Base-by-base conservation (phyloP, 2,329 filamentous ascomycete genomes). In the Claviceps quebecensis region DNA sequence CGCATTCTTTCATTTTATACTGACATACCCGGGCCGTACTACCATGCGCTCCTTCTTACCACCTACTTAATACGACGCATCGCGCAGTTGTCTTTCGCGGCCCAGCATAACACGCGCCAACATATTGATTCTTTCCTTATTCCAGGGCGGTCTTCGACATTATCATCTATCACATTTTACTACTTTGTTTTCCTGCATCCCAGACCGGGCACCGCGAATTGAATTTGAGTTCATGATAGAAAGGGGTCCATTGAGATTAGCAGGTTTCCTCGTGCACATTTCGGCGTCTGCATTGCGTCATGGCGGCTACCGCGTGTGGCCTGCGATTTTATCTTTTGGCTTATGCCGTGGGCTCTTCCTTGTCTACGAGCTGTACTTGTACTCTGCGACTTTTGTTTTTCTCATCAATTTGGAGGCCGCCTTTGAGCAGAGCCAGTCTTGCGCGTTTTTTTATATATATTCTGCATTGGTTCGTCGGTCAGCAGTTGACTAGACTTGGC, bases 401-500 rank as follows among this genome's bases (percentile, higher is more conserved):
- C 22, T 43, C 9, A 13, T 43, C 16, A 22, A 23, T 23, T n/a
- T 23, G 22, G 19, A 16, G 5, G 13, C 3, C 41, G 8, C 13
- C 41, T 44, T 34, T 14, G 41, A 44, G 41, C 41, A 16, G 41
- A 14, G 19, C 8, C 7, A 44, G 11, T 22, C 41, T 44, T 16
- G 13, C 8, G 11, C 22, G 3, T 29, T 13, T 14, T 29, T 11
- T n/a, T 11, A 5, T 11, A 19, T 49, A n/a, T 23, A 16, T 46
- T 19, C 19, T 46, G 9, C 41, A 4, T 43, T 26, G n/a, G 1
- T 46, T 46, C 8, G 47, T 52, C 37, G 14, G 29, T 51, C 26
- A 48, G 50, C 51, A 49, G 47, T 55, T 48, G 49, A 26, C 26
- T 44, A 50, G 37, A 47, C 44, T 39, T 45, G 51, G 44, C 51